phyloP scores from a whole-genome alignment of 768 basidiomycete species.

The Boletus fagicola region DNA sequence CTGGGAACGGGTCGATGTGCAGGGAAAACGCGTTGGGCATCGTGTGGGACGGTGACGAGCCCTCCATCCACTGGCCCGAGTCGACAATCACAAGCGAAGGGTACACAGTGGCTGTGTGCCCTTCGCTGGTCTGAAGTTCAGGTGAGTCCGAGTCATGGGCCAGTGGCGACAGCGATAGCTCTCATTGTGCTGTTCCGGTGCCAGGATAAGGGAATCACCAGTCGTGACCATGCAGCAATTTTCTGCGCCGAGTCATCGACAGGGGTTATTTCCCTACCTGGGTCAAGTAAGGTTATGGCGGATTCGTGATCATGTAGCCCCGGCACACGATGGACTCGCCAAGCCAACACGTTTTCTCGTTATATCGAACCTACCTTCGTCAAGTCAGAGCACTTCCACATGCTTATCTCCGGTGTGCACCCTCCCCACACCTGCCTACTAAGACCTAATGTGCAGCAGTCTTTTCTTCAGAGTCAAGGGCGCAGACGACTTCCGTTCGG shows the following conservation, averaged over 20 bases:
- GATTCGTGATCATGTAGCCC: too few relatives aligned
- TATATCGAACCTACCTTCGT: conserved; percentile 42
- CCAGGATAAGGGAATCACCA: too few relatives aligned
- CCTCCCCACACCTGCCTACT: neutral
- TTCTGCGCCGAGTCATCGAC: neutral
- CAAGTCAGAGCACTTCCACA: conserved; percentile 46
- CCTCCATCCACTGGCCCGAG: conserved; percentile 10
- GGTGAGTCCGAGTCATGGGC: too few relatives aligned
- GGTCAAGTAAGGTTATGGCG: too few relatives aligned
- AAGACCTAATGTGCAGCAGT: conserved; percentile 34
- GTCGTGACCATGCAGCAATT: neutral
- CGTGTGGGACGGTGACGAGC: conserved; percentile 12
- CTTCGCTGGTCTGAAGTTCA: too few relatives aligned
- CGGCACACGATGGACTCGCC: neutral
- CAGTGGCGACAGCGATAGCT: too few relatives aligned
- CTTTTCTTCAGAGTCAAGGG: conserved; percentile 64
- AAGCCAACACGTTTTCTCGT: conserved; percentile 20
- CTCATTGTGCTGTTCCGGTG: too few relatives aligned
- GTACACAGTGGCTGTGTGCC: conserved; percentile 16
- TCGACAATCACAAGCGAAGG: conserved; percentile 2
- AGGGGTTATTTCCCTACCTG: neutral
- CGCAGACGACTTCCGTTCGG: conserved; percentile 53
- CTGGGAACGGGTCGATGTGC: conserved; percentile 3
- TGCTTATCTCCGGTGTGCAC: conserved; percentile 43
- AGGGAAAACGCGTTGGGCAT: conserved; percentile 5